phyloP scores from a whole-genome alignment of 768 basidiomycete genomes.

The Austroboletus eburneus region DNA sequence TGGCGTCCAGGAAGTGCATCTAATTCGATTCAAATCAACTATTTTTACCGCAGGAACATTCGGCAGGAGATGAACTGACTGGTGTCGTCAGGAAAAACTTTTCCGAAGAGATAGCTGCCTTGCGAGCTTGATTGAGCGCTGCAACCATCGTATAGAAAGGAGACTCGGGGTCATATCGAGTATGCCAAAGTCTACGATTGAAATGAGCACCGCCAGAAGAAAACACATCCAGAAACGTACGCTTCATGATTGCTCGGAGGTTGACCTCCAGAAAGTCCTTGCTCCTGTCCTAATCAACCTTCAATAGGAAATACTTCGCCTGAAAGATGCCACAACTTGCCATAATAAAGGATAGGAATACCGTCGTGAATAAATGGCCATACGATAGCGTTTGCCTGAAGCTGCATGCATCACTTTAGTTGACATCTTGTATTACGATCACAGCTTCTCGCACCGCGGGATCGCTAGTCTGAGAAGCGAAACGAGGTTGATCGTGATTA shows the following conservation, averaged over 20 bases:
- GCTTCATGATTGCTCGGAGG: slow-evolving; percentile 51
- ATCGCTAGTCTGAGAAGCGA: slow-evolving; percentile 41
- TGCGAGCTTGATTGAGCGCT: slow-evolving; percentile 50
- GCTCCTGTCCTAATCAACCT: slow-evolving; percentile 41
- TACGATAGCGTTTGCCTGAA: slow-evolving; percentile 44
- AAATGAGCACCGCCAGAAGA: slow-evolving; percentile 2
- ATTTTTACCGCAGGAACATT: background rate
- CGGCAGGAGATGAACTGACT: slow-evolving; percentile 27
- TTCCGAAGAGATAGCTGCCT: slow-evolving; percentile 42
- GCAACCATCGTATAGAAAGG: slow-evolving; percentile 45
- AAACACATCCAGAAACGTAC: slow-evolving; percentile 22
- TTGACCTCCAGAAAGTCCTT: slow-evolving; percentile 42
- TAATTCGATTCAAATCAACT: slow-evolving; percentile 16
- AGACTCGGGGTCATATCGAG: slow-evolving; percentile 48
- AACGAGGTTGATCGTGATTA: slow-evolving; percentile 53
- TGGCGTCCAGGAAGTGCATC: slow-evolving; percentile 43
- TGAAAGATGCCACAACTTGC: slow-evolving; percentile 12
- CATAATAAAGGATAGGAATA: slow-evolving; percentile 50
- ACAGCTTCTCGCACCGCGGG: slow-evolving; percentile 30
- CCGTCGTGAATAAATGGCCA: slow-evolving; percentile 51
- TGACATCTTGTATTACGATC: too few species aligned
- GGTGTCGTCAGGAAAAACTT: slow-evolving; percentile 44
- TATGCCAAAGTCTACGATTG: slow-evolving; percentile 54
- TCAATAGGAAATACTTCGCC: background rate
- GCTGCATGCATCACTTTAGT: slow-evolving; percentile 22